Conservation (phyloP, 129 eudicot species). For the Solidago caesia region DNA sequence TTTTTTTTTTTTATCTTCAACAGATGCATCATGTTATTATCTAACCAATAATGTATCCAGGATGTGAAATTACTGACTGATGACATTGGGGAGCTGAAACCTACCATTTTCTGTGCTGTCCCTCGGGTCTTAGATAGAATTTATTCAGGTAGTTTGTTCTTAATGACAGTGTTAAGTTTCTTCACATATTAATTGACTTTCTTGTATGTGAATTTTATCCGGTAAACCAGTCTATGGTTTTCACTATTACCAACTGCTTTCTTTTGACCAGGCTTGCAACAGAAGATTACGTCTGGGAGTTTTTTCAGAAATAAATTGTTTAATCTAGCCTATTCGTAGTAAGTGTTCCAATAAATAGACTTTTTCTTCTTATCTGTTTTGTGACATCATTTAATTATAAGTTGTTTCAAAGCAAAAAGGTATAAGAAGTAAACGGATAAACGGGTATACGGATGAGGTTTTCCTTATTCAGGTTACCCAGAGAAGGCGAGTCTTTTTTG, state of each 20-base stretch:
- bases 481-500: no score
- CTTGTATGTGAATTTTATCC: not conserved
- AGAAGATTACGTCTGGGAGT: constrained; percentile 79
- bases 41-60: constrained; percentile 37
- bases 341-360: constrained; percentile 36
- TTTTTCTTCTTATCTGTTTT: not conserved
- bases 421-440: not conserved
- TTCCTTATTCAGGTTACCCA: no score
- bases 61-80: constrained; percentile 82
- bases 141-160: constrained; percentile 59
- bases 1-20: not conserved
- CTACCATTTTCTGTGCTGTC: constrained; percentile 95
- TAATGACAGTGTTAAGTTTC: not conserved
- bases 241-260: constrained; percentile 11
- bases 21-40: constrained; percentile 10
- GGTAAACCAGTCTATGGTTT: not conserved
- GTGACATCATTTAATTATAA: not conserved
- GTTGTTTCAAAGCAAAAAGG: not conserved
- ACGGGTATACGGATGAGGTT: no score
- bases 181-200: not conserved
- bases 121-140: constrained; percentile 95
- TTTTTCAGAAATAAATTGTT: constrained; percentile 56
- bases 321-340: constrained; percentile 77
- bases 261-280: constrained; percentile 66
- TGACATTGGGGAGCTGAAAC: constrained; percentile 80